Conservation (phyloP, 148 eudicot genomes). For the Rheum nobile region DNA sequence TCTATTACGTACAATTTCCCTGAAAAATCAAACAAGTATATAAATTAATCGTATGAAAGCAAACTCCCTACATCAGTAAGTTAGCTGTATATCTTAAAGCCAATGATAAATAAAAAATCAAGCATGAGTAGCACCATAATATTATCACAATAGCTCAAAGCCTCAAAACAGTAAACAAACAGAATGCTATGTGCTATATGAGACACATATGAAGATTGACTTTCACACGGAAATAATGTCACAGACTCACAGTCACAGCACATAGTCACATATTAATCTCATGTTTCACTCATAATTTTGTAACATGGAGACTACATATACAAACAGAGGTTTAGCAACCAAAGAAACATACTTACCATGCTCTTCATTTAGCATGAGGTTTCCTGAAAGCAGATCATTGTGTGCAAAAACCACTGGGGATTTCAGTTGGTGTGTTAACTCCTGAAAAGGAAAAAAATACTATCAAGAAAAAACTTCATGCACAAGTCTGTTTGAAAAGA, state of each 20-base stretch:
- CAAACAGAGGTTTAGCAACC: neutral
- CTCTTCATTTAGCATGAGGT: constrained; percentile 79
- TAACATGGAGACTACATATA: neutral
- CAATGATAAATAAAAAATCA: neutral
- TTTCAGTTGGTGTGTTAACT: constrained; percentile 48
- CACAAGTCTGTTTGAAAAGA: neutral
- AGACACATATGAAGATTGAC: too few relatives aligned
- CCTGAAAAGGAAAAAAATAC: constrained; percentile 37
- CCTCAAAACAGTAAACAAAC: neutral
- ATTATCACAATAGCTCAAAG: neutral
- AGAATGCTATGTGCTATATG: neutral
- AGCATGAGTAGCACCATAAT: neutral
- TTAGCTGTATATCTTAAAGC: neutral
- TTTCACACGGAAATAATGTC: neutral
- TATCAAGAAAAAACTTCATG: neutral
- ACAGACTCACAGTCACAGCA: neutral
- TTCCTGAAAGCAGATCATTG: constrained; percentile 92
- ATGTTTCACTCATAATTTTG: too few relatives aligned
- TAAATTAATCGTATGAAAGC: neutral
- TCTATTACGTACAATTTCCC: constrained; percentile 88
- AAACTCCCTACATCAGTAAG: neutral
- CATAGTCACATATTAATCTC: too few relatives aligned
- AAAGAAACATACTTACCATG: constrained; percentile 34
- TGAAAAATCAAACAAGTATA: constrained; percentile 15
- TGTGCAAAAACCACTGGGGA: constrained; percentile 89